phyloP scores from a whole-genome alignment of 1,284 basidiomycete genomes.

The Malassezia sympodialis region DNA sequence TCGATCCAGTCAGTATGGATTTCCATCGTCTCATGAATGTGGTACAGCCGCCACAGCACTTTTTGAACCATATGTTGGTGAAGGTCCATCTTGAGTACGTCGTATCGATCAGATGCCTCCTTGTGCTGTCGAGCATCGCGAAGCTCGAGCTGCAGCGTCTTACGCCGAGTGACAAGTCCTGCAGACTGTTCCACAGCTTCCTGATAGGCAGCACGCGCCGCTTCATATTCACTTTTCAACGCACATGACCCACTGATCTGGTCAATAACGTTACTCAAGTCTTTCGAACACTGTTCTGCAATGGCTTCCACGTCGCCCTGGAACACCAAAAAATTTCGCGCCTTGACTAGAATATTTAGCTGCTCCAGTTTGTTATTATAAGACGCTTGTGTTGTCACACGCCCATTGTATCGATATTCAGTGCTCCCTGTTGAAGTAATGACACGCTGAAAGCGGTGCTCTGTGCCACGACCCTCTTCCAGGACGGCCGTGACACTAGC shows the following conservation, averaged over 20 bases:
- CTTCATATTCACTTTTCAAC: slow-evolving; percentile 76
- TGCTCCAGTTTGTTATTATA: slow-evolving; percentile 40
- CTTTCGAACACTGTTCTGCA: slow-evolving; percentile 83
- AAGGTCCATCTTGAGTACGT: slow-evolving; percentile 62
- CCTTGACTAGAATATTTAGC: slow-evolving; percentile 87
- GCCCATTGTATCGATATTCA: slow-evolving; percentile 43
- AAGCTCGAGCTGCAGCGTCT: slow-evolving; percentile 86
- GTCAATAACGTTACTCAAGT: slow-evolving; percentile 81
- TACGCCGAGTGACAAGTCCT: slow-evolving; percentile 81
- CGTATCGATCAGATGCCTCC: slow-evolving; percentile 79
- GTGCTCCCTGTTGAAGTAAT: slow-evolving; percentile 75
- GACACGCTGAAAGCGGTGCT: slow-evolving; percentile 75
- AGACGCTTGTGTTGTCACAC: slow-evolving; percentile 26
- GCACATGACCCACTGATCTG: slow-evolving; percentile 72
- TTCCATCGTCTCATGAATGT: slow-evolving; percentile 59
- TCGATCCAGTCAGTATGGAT: slow-evolving; percentile 31
- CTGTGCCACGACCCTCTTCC: slow-evolving; percentile 63
- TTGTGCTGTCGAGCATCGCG: slow-evolving; percentile 97
- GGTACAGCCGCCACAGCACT: slow-evolving; percentile 77
- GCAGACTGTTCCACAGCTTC: slow-evolving; percentile 85
- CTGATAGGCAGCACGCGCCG: slow-evolving; percentile 73
- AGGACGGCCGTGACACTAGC: slow-evolving; percentile 93
- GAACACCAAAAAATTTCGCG: slow-evolving; percentile 99
- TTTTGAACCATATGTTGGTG: slow-evolving; percentile 71
- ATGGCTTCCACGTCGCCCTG: slow-evolving; percentile 92